Conservation (phyloP, 164 flowering plant genomes). For the Aristolochia fimbriata region DNA sequence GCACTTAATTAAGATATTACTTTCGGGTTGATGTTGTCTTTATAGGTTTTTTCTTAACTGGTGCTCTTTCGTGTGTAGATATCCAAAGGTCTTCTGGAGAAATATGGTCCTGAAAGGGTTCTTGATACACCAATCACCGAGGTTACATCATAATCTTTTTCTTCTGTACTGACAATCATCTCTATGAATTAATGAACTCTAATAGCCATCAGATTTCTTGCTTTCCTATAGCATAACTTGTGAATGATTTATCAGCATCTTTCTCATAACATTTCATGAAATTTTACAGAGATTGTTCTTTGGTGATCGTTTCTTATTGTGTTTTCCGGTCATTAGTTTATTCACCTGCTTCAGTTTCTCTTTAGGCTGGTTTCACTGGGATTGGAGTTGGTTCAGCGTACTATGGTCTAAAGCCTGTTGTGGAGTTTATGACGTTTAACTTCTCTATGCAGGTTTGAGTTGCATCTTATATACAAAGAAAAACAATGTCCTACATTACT, state of each 20-base stretch:
- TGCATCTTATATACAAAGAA: no score
- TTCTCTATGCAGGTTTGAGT: constrained; percentile 89
- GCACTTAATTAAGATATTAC: neutral
- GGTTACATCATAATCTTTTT: constrained; percentile 27
- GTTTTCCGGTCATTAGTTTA: no score
- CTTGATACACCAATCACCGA: constrained; percentile 96
- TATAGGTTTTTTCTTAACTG: neutral
- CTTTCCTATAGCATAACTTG: neutral
- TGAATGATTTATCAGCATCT: neutral
- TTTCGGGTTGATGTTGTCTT: neutral
- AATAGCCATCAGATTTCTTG: neutral
- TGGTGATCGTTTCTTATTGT: neutral
- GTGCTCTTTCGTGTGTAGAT: constrained; percentile 30
- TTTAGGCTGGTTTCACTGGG: constrained; percentile 95
- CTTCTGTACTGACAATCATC: no score
- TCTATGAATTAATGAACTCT: no score
- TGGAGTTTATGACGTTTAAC: constrained; percentile 98
- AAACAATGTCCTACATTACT: no score
- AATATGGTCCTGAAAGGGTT: constrained; percentile 95
- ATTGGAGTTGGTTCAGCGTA: constrained; percentile 98
- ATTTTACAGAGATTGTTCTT: neutral
- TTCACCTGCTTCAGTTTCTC: neutral
- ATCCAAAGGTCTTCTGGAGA: constrained; percentile 82
- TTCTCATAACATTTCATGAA: neutral
- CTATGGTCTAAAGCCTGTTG: constrained; percentile 70